Conservation (phyloP, 2,329 filamentous ascomycete species). For the Rasamsonia emersonii region DNA sequence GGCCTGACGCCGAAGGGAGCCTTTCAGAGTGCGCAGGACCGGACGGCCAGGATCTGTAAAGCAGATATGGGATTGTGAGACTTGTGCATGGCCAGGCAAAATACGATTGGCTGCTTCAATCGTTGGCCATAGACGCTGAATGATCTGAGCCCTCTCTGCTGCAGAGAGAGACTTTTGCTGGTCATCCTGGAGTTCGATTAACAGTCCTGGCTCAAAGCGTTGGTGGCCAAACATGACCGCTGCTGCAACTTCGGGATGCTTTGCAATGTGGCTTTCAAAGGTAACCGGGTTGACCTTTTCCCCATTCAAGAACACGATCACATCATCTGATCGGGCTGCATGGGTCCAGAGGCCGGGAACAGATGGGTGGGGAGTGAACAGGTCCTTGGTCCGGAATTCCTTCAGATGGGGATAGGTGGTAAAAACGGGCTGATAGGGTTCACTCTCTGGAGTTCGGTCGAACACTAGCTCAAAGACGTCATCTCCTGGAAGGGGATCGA, state of each 20-base stretch:
- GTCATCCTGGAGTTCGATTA: constrained; percentile 1
- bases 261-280: not conserved
- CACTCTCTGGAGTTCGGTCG: constrained; percentile 1
- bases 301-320: constrained; percentile 3
- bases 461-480: constrained; percentile 3
- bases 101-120: constrained; percentile 3
- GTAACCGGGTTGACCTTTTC: constrained; percentile 3
- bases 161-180: not conserved
- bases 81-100: constrained; percentile 1
- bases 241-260: not conserved
- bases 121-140: constrained; percentile 3
- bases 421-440: constrained; percentile 3
- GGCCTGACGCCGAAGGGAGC: not conserved
- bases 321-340: constrained; percentile 2
- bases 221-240: constrained; percentile 3
- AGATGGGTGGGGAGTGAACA: constrained; percentile 1
- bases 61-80: constrained; percentile 4
- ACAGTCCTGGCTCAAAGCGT: constrained; percentile 1
- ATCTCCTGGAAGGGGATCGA: not conserved
- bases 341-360: not conserved
- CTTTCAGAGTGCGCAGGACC: not conserved
- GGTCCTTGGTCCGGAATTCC: constrained; percentile 2
- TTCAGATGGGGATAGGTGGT: constrained; percentile 1
- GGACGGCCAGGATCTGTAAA: constrained; percentile 2
- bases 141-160: constrained; percentile 3